Conservation (phyloP, 2,329 filamentous ascomycete species). For the Metarhizium album region DNA sequence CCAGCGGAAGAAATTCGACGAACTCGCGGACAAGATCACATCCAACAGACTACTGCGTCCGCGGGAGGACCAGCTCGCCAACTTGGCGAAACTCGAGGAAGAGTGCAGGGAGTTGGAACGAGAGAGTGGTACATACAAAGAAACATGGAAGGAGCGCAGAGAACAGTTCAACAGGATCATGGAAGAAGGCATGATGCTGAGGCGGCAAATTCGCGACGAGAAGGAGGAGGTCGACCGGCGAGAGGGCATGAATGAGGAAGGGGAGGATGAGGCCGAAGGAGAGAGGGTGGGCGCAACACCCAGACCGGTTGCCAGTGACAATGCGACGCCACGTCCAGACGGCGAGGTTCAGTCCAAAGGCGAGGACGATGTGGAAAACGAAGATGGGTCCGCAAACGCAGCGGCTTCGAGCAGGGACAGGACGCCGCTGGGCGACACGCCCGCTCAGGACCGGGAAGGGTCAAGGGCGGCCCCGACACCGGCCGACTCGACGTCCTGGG, state of each 20-base stretch:
- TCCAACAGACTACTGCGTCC: conserved; percentile 68
- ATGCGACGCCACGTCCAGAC: conserved; percentile 40
- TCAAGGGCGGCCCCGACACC: conserved; percentile 2
- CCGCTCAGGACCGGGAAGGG: conserved; percentile 15
- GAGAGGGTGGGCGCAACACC: conserved; percentile 38
- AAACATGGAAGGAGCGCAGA: conserved; percentile 73
- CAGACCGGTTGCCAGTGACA: conserved; percentile 36
- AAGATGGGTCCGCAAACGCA: neutral
- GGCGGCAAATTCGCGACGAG: conserved; percentile 81
- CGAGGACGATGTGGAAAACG: conserved; percentile 18
- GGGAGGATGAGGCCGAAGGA: conserved; percentile 46
- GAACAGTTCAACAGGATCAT: conserved; percentile 85
- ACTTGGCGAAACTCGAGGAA: conserved; percentile 70
- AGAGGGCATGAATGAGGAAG: conserved; percentile 67
- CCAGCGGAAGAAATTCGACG: conserved; percentile 77
- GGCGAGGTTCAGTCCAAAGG: conserved; percentile 22
- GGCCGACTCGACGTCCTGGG: neutral
- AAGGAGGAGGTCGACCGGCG: conserved; percentile 87
- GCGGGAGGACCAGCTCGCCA: conserved; percentile 70
- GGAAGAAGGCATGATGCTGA: conserved; percentile 78
- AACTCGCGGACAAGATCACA: conserved; percentile 77
- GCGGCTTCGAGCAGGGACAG: conserved; percentile 16
- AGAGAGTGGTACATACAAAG: conserved; percentile 71
- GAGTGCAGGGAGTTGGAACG: conserved; percentile 82
- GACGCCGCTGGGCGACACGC: conserved; percentile 23